These are phyloP conservation scores for Clathrus columnatus DNA, from an alignment of 768 basidiomycete species.

Conservation along the genomic window DNA sequence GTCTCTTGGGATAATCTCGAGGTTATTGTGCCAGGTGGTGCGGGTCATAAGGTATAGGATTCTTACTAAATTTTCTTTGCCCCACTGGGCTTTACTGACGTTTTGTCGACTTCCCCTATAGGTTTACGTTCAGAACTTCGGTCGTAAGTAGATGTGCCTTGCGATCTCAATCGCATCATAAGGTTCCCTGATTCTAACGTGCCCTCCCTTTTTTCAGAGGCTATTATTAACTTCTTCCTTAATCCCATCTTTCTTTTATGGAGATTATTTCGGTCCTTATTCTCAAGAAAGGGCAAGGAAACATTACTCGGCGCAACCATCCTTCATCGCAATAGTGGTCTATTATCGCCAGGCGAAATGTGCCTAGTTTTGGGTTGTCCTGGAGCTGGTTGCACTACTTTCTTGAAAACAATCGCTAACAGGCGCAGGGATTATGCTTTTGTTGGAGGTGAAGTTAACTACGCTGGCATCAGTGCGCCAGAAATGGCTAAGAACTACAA, in stretches of 20 bases:
- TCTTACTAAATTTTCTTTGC: neutral
- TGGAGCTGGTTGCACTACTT: slow-evolving; percentile 75
- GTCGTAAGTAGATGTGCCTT: slow-evolving; percentile 32
- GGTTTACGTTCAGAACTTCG: slow-evolving; percentile 55
- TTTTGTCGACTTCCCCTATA: slow-evolving; percentile 16
- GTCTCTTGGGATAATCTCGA: slow-evolving; percentile 65
- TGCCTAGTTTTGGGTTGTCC: slow-evolving; percentile 82
- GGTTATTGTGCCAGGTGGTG: slow-evolving; percentile 50
- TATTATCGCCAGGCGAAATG: slow-evolving; percentile 78
- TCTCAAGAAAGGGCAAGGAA: slow-evolving; percentile 21
- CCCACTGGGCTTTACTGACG: neutral
- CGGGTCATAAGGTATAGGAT: slow-evolving; percentile 43
- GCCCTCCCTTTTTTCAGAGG: slow-evolving; percentile 28
- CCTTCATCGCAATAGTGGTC: slow-evolving; percentile 53
- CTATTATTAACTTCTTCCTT: slow-evolving; percentile 44
- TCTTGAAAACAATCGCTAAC: slow-evolving; percentile 80
- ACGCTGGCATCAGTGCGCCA: slow-evolving; percentile 39
- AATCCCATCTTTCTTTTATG: slow-evolving; percentile 42
- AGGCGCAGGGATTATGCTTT: slow-evolving; percentile 57
- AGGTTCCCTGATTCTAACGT: neutral
- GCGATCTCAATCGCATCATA: neutral
- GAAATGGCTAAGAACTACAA: slow-evolving; percentile 38
- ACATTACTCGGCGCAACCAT: slow-evolving; percentile 37
- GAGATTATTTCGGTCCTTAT: slow-evolving; percentile 31
- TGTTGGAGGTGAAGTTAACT: slow-evolving; percentile 63